A percentile compares a stretch with the other conserved stretches of the same genome.
Conservation (phyloP, 768 basidiomycete genomes). For the Gyrodon lividus region DNA sequence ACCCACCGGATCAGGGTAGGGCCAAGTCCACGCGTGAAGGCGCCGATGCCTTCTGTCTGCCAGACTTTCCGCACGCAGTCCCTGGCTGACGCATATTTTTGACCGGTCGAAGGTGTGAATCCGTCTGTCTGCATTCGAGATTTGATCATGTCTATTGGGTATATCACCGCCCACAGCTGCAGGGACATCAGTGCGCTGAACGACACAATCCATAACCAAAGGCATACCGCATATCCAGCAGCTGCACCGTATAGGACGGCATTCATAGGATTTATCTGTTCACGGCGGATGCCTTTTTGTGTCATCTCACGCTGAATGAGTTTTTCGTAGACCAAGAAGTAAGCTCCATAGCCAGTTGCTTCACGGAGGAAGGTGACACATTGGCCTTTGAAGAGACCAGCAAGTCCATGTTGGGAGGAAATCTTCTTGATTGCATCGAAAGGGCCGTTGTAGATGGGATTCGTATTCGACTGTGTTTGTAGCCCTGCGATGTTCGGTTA, state of each 20-base stretch:
- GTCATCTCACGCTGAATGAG: conserved; percentile 84
- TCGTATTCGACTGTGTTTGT: conserved; percentile 83
- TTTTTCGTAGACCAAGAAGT: conserved; percentile 92
- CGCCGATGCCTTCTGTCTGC: conserved; percentile 77
- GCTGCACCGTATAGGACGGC: conserved; percentile 87
- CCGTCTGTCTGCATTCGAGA: conserved; percentile 95
- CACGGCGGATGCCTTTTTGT: conserved; percentile 66
- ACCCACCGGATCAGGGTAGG: conserved; percentile 89
- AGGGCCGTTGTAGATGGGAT: conserved; percentile 79
- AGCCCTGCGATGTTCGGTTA: conserved; percentile 52
- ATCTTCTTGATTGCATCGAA: conserved; percentile 89
- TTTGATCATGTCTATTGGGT: conserved; percentile 96
- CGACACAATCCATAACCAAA: background rate
- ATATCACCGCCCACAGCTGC: conserved; percentile 88
- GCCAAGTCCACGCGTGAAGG: conserved; percentile 87
- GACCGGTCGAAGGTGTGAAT: conserved; percentile 69
- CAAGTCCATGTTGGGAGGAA: conserved; percentile 66
- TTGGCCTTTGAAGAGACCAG: conserved; percentile 92
- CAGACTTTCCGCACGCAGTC: conserved; percentile 84
- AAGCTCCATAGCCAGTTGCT: conserved; percentile 77
- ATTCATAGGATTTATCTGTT: conserved; percentile 74
- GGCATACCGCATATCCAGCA: conserved; percentile 85
- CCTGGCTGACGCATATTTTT: conserved; percentile 79
- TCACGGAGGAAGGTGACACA: conserved; percentile 84
- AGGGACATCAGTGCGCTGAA: conserved; percentile 10